Evolutionary conservation across 345 rosid genomes (phyloP).

Genomic region (Hevea brasiliensis): DNA sequence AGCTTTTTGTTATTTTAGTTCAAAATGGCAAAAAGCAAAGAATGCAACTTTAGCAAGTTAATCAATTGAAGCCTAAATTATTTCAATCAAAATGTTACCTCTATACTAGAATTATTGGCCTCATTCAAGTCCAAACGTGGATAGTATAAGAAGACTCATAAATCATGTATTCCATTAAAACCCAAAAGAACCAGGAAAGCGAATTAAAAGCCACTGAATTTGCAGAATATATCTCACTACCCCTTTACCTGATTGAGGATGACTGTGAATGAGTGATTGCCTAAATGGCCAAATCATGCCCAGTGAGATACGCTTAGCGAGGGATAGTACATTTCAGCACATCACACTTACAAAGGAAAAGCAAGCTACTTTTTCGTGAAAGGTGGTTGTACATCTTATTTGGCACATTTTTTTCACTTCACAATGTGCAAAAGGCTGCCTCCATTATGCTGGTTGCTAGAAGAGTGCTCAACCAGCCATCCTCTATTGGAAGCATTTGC

Average conservation of each 20-base stretch:
- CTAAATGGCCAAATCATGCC: conserved; percentile 1
- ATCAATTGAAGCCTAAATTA: neutral
- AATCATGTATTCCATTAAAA: neutral
- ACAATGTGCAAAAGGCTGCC: conserved; percentile 27
- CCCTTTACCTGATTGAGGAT: neutral
- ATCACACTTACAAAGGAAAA: conserved; percentile 16
- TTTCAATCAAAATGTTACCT: neutral
- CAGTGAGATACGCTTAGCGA: neutral
- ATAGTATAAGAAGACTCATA: neutral
- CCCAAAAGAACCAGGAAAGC: conserved; percentile 1
- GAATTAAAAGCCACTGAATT: conserved; percentile 6
- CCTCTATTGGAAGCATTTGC: conserved; percentile 1
- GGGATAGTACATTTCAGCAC: neutral
- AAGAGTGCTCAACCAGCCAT: conserved; percentile 9
- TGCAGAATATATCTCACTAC: neutral
- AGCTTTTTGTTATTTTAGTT: neutral
- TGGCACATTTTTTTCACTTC: conserved; percentile 11
- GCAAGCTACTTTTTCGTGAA: conserved; percentile 17
- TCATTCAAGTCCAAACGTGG: neutral
- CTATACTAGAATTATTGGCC: neutral
- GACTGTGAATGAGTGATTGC: neutral
- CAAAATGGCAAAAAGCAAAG: neutral
- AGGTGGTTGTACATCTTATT: conserved; percentile 16
- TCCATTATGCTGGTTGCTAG: conserved; percentile 21
- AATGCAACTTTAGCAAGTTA: neutral